Percentiles rank a stretch among this genome's conserved stretches.
phyloP scores from a whole-genome alignment of 2,329 filamentous ascomycete species.

The Alternaria triticimaculans region DNA sequence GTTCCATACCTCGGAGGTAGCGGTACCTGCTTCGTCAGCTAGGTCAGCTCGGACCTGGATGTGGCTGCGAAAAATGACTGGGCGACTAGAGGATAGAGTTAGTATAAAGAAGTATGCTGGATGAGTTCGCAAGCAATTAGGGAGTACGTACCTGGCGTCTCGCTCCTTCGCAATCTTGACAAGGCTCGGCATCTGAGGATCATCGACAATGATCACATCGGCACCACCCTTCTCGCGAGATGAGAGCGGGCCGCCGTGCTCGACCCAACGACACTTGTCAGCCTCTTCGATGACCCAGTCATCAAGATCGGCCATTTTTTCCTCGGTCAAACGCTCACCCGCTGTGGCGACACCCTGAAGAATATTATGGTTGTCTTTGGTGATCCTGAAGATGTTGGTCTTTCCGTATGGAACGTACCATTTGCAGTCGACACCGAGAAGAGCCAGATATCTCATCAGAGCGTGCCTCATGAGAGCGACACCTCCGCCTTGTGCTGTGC shows the following conservation, averaged over 20 bases:
- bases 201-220: conserved; percentile 79
- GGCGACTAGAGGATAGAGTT: conserved; percentile 58
- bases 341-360: conserved; percentile 74
- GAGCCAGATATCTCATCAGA: conserved; percentile 72
- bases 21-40: conserved; percentile 65
- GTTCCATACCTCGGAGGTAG: conserved; percentile 76
- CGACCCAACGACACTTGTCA: conserved; percentile 72
- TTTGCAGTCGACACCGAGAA: conserved; percentile 71
- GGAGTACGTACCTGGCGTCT: conserved; percentile 57
- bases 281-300: conserved; percentile 79
- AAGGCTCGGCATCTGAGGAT: conserved; percentile 82
- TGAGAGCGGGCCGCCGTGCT: conserved; percentile 69
- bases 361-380: conserved; percentile 89
- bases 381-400: conserved; percentile 82
- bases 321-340: conserved; percentile 67
- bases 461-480: conserved; percentile 84
- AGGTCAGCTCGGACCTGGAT: conserved; percentile 83
- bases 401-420: conserved; percentile 80
- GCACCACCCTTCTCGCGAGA: conserved; percentile 73
- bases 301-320: conserved; percentile 68
- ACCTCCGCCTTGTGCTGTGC: conserved; percentile 81
- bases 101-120: neutral
- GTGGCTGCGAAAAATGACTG: conserved; percentile 81
- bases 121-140: no score
- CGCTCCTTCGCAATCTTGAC: conserved; percentile 75